These are phyloP conservation scores for Cercophora newfieldiana DNA, from an alignment of 495 filamentous ascomycete species.

Conservation along the genomic window DNA sequence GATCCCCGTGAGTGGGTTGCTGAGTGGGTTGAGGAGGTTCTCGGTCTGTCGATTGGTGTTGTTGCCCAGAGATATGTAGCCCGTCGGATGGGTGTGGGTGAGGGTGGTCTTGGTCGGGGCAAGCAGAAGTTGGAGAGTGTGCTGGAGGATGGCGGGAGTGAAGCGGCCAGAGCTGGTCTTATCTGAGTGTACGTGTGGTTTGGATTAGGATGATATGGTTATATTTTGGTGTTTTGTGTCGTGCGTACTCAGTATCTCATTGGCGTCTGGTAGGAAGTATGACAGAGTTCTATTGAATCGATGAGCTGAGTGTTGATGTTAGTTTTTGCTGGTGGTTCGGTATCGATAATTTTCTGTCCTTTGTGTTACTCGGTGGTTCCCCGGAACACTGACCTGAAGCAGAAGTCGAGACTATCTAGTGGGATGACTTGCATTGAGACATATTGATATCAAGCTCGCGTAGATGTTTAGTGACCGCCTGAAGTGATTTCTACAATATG, in stretches of 20 bases:
- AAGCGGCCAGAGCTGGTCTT: conserved; percentile 73
- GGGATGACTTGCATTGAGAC: too few species aligned
- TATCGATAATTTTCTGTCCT: too few species aligned
- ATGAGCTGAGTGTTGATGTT: too few species aligned
- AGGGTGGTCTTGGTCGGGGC: conserved; percentile 76
- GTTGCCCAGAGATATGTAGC: conserved; percentile 97
- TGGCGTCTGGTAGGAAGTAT: conserved; percentile 7
- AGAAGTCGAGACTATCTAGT: too few species aligned
- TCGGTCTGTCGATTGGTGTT: conserved; percentile 76
- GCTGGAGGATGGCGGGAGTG: conserved; percentile 72
- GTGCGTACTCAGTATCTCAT: too few species aligned
- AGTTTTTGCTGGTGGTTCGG: too few species aligned
- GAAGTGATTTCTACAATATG: too few species aligned
- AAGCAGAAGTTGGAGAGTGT: conserved; percentile 72
- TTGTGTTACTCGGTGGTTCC: too few species aligned
- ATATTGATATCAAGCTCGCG: too few species aligned
- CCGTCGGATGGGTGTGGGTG: conserved; percentile 90
- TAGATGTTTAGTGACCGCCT: too few species aligned
- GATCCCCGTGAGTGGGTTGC: conserved; percentile 96
- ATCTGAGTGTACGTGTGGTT: conserved; percentile 25
- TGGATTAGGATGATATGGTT: not conserved
- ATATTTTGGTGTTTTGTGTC: not conserved
- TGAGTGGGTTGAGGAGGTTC: conserved; percentile 92
- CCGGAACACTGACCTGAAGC: too few species aligned
- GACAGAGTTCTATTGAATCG: too few species aligned